These are phyloP conservation scores for Solanum ahanhuiri DNA, from an alignment of 257 asterid species.

Conservation along the genomic window DNA sequence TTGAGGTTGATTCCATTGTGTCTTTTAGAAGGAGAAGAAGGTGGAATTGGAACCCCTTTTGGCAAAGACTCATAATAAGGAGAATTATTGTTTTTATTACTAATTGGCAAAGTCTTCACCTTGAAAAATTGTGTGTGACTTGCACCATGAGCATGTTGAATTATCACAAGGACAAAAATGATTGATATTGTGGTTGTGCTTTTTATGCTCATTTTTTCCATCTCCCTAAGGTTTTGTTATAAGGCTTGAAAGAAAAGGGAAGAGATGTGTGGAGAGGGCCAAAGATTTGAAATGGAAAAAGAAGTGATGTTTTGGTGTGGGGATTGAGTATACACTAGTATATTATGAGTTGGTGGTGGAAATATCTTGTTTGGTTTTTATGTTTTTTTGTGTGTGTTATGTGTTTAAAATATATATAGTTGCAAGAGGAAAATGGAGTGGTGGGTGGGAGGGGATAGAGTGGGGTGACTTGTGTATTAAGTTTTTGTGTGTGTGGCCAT, in stretches of 20 bases:
- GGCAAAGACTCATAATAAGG: constrained; percentile 36
- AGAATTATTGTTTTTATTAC: neutral
- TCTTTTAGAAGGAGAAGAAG: constrained; percentile 60
- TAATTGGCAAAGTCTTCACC: constrained; percentile 18
- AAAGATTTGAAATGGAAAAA: neutral
- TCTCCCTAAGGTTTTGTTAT: neutral
- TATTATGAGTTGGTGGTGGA: neutral
- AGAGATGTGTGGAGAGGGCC: neutral
- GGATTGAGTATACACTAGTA: neutral
- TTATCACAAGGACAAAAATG: constrained; percentile 8
- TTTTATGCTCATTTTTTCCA: constrained; percentile 21
- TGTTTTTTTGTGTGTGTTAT: neutral
- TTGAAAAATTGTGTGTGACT: constrained; percentile 41
- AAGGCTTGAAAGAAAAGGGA: neutral
- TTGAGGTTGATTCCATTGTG: constrained; percentile 47
- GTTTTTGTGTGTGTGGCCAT: neutral
- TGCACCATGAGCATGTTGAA: constrained; percentile 25
- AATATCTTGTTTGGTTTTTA: neutral
- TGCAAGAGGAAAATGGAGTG: neutral
- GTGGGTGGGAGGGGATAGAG: neutral
- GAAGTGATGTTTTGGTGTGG: neutral
- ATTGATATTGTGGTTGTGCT: constrained; percentile 7
- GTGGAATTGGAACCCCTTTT: constrained; percentile 66
- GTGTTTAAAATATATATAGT: neutral
- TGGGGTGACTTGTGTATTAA: constrained; percentile 51